phyloP scores from a whole-genome alignment of 345 rosid species.

The Syzygium aqueum region DNA sequence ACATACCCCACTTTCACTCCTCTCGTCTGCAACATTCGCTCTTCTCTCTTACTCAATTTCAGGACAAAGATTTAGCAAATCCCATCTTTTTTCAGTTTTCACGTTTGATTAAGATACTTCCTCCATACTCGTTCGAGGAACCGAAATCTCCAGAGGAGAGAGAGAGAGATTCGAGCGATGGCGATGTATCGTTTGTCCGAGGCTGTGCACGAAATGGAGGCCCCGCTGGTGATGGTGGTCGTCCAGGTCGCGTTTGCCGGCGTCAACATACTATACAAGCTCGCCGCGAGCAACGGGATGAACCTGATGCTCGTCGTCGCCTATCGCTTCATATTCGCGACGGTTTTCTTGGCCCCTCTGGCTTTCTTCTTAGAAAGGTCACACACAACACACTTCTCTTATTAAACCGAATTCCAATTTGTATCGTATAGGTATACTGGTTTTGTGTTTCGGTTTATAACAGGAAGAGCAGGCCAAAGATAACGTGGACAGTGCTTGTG shows the following conservation, averaged over 20 bases:
- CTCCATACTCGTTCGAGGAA: not conserved
- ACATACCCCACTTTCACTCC: not conserved
- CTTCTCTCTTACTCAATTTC: not conserved
- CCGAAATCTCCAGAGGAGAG: not conserved
- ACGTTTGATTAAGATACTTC: not conserved
- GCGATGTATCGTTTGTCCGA: not conserved
- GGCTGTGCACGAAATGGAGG: not conserved
- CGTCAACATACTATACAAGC: constrained; percentile 5
- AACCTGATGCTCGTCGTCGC: not conserved
- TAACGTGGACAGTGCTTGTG: constrained; percentile 32
- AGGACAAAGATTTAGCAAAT: not conserved
- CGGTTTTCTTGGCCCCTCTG: constrained; percentile 3
- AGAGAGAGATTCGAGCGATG: not conserved
- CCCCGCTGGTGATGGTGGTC: constrained; percentile 3
- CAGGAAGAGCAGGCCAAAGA: constrained; percentile 43
- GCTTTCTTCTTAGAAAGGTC: constrained; percentile 11
- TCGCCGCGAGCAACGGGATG: not conserved
- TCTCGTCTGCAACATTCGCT: not conserved
- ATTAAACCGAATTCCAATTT: not conserved
- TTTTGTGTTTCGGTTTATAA: not conserved
- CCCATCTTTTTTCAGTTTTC: not conserved
- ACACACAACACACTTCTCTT: not conserved
- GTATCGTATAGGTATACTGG: not conserved
- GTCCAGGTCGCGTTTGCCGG: constrained; percentile 6
- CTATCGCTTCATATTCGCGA: constrained; percentile 7